A percentile compares a stretch with the other conserved stretches of the same genome.
phyloP scores from a whole-genome alignment of 352 stramenopile genomes.

The Phytophthora nicotianae region DNA sequence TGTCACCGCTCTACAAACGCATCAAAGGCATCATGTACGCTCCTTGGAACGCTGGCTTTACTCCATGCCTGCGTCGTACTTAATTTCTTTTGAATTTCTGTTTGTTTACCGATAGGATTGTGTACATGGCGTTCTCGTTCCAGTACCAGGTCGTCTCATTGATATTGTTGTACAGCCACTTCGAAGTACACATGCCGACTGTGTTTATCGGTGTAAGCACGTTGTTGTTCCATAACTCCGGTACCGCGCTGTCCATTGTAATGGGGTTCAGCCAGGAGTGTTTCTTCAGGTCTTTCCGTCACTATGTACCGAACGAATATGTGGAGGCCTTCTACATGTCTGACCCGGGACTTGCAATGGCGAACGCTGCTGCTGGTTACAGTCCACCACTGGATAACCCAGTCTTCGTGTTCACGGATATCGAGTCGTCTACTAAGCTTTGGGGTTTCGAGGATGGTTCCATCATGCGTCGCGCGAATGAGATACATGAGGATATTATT shows the following conservation, averaged over 20 bases:
- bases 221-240: slow-evolving; percentile 53
- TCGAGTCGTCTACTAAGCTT: slow-evolving; percentile 59
- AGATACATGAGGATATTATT: slow-evolving; percentile 63
- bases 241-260: slow-evolving; percentile 45
- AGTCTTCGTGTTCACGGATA: slow-evolving; percentile 76
- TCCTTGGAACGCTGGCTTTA: neutral
- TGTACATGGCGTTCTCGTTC: slow-evolving; percentile 51
- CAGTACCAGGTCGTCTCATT: slow-evolving; percentile 56
- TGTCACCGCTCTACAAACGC: slow-evolving; percentile 62
- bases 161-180: slow-evolving; percentile 45
- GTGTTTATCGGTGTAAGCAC: slow-evolving; percentile 42
- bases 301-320: slow-evolving; percentile 55
- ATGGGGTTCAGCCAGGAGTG: slow-evolving; percentile 61
- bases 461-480: slow-evolving; percentile 54
- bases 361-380: slow-evolving; percentile 27
- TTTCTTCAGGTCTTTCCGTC: slow-evolving; percentile 40
- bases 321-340: slow-evolving; percentile 51
- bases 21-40: slow-evolving; percentile 68
- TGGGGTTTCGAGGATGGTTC: slow-evolving; percentile 43
- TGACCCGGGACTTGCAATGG: slow-evolving; percentile 40
- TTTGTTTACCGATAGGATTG: slow-evolving; percentile 29
- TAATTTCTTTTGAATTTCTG: too few species aligned
- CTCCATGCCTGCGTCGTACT: too few species aligned
- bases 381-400: slow-evolving; percentile 44
- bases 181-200: slow-evolving; percentile 38